phyloP scores from a whole-genome alignment of 2,329 filamentous ascomycete species.

The Penicillium sp. region DNA sequence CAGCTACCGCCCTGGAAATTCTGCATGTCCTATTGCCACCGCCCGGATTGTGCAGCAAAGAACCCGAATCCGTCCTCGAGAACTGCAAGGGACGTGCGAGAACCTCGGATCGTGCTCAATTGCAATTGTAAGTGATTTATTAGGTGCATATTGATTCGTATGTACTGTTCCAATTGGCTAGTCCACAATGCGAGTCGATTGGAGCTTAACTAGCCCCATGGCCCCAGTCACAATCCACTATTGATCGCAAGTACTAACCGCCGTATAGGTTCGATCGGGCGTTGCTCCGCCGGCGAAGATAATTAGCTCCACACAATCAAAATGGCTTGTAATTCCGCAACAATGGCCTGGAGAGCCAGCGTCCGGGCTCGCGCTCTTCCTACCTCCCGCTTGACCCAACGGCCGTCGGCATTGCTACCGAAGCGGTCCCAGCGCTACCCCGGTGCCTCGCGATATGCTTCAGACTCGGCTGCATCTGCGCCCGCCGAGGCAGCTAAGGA shows the following conservation, averaged over 20 bases:
- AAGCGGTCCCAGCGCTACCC: slow-evolving; percentile 14
- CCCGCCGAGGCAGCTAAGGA: slow-evolving; percentile 17
- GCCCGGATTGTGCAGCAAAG: slow-evolving; percentile 13
- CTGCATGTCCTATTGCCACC: slow-evolving; percentile 5
- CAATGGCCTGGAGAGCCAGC: slow-evolving; percentile 29
- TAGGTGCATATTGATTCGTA: neutral
- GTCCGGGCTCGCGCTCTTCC: slow-evolving; percentile 26
- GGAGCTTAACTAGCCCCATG: neutral
- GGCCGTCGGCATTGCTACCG: slow-evolving; percentile 21
- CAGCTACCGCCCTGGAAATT: neutral
- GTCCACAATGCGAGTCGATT: neutral
- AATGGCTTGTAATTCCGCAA: slow-evolving; percentile 26
- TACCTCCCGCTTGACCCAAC: slow-evolving; percentile 24
- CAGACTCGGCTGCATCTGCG: slow-evolving; percentile 15
- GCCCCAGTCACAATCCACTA: neutral
- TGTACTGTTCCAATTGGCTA: neutral
- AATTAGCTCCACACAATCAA: slow-evolving; percentile 14
- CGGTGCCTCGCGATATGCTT: slow-evolving; percentile 23
- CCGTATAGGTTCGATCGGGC: slow-evolving; percentile 20
- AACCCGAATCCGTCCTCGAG: slow-evolving; percentile 21
- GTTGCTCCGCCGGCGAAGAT: slow-evolving; percentile 15
- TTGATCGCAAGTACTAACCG: slow-evolving; percentile 10
- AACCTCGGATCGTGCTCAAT: slow-evolving; percentile 21
- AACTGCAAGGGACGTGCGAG: slow-evolving; percentile 21
- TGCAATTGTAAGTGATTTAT: slow-evolving; percentile 17